Base-by-base conservation (phyloP, 805 yeast species). In the Kluyveromyces starmeri region DNA sequence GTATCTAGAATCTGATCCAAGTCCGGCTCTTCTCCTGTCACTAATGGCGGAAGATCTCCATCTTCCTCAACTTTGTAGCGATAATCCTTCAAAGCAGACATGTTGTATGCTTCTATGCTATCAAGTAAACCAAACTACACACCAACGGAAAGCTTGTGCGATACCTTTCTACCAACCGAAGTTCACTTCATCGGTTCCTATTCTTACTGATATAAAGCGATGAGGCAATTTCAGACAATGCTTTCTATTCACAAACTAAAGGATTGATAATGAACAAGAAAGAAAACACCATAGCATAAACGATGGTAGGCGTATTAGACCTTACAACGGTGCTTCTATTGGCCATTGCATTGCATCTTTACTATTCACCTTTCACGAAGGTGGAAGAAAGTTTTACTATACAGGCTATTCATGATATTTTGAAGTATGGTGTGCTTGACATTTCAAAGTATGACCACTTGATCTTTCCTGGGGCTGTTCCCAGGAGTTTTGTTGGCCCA, bases 321-420 rank as follows among this genome's bases (percentile, higher is more conserved):
- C 32, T 48, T 17, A 55, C 51, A 27, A 46, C 62, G 6, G 38
- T 61, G 5, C 53, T 79, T 11, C 40, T 81, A 14, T 63, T 59
- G 3, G 53, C 69, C 5, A 65, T 81, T 8, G 53, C 65, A 2
- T 57, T 59, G 30, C 76, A 78, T 51, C 46, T 81, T 40, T 42
- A 63, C 8, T 46, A 71, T 2, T 69, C 95, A 0, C 96, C 96
- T 0, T 84, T 63, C 57, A 80, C 96, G 2, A 89, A 89, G 58
- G 96, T 89, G 1, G 96, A 89, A 54, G 97, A 89, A 55, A 83
- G 95, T 19, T 89, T 89, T 66, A 83, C 79, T 46, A 64, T 83
- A 28, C 96, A 89, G 49, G 96, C 96, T 0, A 65, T 84, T 27
- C 86, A 88, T 51, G 96, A 89, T 48, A 65, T 86, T 27, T 43